Conservation (phyloP, 768 basidiomycete species). For the Mrakia hoshinonis region DNA sequence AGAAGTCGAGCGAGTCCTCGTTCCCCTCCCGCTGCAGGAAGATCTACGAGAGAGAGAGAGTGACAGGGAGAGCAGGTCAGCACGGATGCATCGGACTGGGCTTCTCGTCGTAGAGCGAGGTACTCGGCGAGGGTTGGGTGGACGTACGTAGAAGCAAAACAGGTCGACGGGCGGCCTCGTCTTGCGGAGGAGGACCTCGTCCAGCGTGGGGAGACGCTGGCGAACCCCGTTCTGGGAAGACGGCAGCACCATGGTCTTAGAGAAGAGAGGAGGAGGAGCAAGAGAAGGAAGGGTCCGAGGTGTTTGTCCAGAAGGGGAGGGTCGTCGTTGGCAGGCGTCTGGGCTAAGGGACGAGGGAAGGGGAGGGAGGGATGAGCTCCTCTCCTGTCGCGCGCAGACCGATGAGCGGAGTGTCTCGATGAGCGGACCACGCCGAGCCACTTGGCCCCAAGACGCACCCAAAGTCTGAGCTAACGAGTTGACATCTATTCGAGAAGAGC, state of each 20-base stretch:
- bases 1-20: slow-evolving; percentile 95
- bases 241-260: neutral
- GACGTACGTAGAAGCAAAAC: slow-evolving; percentile 87
- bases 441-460: too few species aligned
- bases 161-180: slow-evolving; percentile 93
- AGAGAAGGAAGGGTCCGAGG: neutral
- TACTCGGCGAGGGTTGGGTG: neutral
- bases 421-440: too few species aligned
- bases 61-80: neutral
- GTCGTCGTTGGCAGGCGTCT: neutral
- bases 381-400: neutral
- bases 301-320: neutral
- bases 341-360: neutral
- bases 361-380: neutral
- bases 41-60: slow-evolving; percentile 48
- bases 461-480: too few species aligned
- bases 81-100: too few species aligned
- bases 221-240: slow-evolving; percentile 21
- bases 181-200: slow-evolving; percentile 77
- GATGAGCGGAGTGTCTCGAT: too few species aligned
- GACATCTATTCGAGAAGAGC: too few species aligned
- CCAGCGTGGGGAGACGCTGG: slow-evolving; percentile 22
- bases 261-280: neutral
- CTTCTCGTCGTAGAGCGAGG: neutral
- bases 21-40: slow-evolving; percentile 92